phyloP scores from a whole-genome alignment of 129 eudicot species.

The Tagetes erecta region DNA sequence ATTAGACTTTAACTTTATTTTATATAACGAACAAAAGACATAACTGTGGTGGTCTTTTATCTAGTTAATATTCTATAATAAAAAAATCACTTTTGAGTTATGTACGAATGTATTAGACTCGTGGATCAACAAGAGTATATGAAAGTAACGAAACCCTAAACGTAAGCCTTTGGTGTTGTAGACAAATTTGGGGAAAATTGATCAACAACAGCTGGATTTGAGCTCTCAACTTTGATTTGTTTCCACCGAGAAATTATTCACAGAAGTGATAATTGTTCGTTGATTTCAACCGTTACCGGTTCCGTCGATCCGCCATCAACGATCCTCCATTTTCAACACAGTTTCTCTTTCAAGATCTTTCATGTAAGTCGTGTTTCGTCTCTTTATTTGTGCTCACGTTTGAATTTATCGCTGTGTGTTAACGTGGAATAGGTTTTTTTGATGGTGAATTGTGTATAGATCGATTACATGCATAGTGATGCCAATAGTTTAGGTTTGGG shows the following conservation, averaged over 20 bases:
- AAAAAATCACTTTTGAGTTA: not conserved
- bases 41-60: too few species aligned
- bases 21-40: too few species aligned
- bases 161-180: constrained; percentile 26
- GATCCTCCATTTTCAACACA: constrained; percentile 25
- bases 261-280: not conserved
- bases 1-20: too few species aligned
- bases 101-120: not conserved
- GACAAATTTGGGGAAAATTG: constrained; percentile 30
- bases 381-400: not conserved
- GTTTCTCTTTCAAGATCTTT: constrained; percentile 27
- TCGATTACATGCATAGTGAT: constrained; percentile 24
- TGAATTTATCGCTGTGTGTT: constrained; percentile 8
- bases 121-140: not conserved
- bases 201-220: constrained; percentile 32
- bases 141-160: not conserved
- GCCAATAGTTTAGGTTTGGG: constrained; percentile 9
- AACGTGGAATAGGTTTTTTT: not conserved
- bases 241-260: constrained; percentile 29
- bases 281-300: not conserved
- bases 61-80: too few species aligned
- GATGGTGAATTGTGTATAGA: constrained; percentile 21
- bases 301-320: constrained; percentile 15
- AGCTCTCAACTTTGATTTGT: not conserved
- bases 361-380: constrained; percentile 9